Conservation (phyloP, 352 stramenopile species). For the Phytophthora pistaciae region DNA sequence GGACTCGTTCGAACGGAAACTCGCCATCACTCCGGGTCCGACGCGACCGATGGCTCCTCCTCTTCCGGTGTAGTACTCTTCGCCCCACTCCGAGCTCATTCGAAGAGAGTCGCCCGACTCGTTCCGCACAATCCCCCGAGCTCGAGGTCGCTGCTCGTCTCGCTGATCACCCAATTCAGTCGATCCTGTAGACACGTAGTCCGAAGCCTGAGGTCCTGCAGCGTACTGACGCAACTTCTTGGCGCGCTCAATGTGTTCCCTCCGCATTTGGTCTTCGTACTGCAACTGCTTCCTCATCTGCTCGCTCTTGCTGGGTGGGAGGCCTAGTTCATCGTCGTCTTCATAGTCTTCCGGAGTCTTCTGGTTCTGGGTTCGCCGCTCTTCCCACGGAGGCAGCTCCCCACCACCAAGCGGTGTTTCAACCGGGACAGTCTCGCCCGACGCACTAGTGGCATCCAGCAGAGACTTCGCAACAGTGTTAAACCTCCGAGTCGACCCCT, state of each 20-base stretch:
- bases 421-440: constrained; percentile 29
- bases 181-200: constrained; percentile 1
- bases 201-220: background rate
- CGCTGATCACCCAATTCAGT: constrained; percentile 13
- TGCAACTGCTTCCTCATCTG: constrained; percentile 36
- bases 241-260: constrained; percentile 29
- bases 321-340: constrained; percentile 41
- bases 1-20: constrained; percentile 32
- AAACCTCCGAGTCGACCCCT: constrained; percentile 10
- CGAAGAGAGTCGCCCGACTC: constrained; percentile 49
- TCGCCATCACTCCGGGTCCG: constrained; percentile 14
- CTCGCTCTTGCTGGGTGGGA: constrained; percentile 41
- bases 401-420: constrained; percentile 18
- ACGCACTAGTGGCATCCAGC: constrained; percentile 18
- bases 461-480: constrained; percentile 15
- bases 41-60: background rate
- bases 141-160: constrained; percentile 21
- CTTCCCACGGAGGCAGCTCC: constrained; percentile 31
- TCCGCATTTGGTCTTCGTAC: constrained; percentile 31
- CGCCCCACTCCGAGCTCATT: constrained; percentile 52
- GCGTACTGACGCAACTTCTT: constrained; percentile 37
- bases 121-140: constrained; percentile 26
- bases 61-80: constrained; percentile 30
- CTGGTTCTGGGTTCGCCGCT: constrained; percentile 8
- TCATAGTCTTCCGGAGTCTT: constrained; percentile 23